These are phyloP conservation scores for Orbilia quercus DNA, from an alignment of 2,329 filamentous ascomycete genomes.

Conservation along the genomic window DNA sequence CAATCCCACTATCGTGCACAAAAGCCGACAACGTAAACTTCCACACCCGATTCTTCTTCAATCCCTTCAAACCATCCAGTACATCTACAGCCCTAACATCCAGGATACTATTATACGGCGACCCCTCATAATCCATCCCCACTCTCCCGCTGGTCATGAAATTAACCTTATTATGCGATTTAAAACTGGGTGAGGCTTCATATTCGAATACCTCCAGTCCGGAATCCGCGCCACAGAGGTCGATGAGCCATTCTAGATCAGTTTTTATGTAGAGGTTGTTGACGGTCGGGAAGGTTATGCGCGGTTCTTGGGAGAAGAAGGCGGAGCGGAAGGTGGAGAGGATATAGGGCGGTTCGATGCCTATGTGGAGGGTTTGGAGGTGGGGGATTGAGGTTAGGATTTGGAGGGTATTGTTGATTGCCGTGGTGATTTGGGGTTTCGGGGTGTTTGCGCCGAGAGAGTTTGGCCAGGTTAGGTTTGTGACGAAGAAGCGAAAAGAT, in stretches of 20 bases:
- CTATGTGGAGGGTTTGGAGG: constrained; percentile 36
- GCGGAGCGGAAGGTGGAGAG: constrained; percentile 4
- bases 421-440: constrained; percentile 1
- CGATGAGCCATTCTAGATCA: constrained; percentile 30
- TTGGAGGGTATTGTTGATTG: constrained; percentile 1
- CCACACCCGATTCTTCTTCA: constrained; percentile 6
- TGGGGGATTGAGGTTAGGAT: constrained; percentile 32
- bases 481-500: constrained; percentile 35
- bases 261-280: constrained; percentile 26
- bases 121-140: neutral
- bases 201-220: constrained; percentile 38
- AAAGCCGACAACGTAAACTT: constrained; percentile 26
- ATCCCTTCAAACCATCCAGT: constrained; percentile 7
- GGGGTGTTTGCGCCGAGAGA: constrained; percentile 27
- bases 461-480: constrained; percentile 29
- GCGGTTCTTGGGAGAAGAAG: neutral
- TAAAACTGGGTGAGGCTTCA: neutral
- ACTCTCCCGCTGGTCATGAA: constrained; percentile 13
- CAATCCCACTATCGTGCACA: constrained; percentile 30
- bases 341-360: constrained; percentile 19
- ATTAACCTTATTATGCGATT: constrained; percentile 20
- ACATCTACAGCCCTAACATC: constrained; percentile 28
- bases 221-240: constrained; percentile 9
- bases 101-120: constrained; percentile 10
- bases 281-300: constrained; percentile 19